Conservation (phyloP, 371 early-diverging fungal genomes). For the Homolaphlyctis polyrhiza region DNA sequence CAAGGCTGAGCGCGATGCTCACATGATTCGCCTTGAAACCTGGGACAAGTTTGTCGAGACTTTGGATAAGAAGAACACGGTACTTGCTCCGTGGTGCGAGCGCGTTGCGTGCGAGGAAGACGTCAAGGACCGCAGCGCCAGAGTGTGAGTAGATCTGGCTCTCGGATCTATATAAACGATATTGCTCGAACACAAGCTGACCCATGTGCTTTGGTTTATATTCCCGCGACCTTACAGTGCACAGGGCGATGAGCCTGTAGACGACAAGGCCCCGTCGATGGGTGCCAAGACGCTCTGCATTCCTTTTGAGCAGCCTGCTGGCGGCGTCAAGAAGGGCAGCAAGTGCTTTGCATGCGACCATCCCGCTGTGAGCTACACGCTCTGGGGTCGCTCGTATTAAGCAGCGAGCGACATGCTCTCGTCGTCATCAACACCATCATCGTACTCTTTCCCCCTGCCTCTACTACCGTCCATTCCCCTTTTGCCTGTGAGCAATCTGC, state of each 20-base stretch:
- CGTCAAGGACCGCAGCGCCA: slow-evolving; percentile 91
- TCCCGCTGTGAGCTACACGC: slow-evolving; percentile 39
- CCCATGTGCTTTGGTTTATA: not conserved
- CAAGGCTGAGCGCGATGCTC: slow-evolving; percentile 70
- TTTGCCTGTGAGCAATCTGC: no score
- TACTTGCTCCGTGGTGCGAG: slow-evolving; percentile 98
- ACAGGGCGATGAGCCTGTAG: slow-evolving; percentile 70
- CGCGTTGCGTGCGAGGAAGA: slow-evolving; percentile 89
- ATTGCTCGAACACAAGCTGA: not conserved
- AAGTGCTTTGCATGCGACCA: slow-evolving; percentile 56
- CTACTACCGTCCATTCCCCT: no score
- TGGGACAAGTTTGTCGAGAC: slow-evolving; percentile 93
- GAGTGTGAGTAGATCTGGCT: slow-evolving; percentile 32
- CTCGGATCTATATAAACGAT: slow-evolving; percentile 3
- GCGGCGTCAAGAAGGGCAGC: slow-evolving; percentile 25
- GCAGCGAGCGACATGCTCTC: no score
- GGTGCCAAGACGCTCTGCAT: slow-evolving; percentile 99
- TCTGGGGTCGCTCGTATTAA: slow-evolving; percentile 62
- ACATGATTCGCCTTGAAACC: slow-evolving; percentile 67
- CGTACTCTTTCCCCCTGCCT: no score
- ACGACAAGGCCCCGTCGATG: slow-evolving; percentile 95
- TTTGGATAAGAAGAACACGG: slow-evolving; percentile 84
- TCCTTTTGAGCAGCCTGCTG: slow-evolving; percentile 86
- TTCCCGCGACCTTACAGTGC: slow-evolving; percentile 38
- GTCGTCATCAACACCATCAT: no score